A percentile compares a stretch with the other conserved stretches of the same genome.
Evolutionary conservation across 495 filamentous ascomycete species (phyloP).

Genomic region (Hypoxylon fuscum): DNA sequence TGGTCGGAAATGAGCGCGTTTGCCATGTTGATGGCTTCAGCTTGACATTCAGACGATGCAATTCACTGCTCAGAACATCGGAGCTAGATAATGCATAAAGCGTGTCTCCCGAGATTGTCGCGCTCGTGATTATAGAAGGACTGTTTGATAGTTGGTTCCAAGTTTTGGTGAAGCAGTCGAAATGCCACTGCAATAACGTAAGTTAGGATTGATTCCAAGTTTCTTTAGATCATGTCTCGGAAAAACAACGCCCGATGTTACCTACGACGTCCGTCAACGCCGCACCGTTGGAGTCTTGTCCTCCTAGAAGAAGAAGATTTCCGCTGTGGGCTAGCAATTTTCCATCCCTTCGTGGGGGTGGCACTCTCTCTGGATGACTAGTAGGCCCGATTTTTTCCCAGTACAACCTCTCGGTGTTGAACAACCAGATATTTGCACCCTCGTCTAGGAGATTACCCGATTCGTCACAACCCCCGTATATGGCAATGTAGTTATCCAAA

Average conservation of each 20-base stretch:
- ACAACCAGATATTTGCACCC: constrained; percentile 57
- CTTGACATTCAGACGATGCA: constrained; percentile 54
- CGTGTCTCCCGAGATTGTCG: constrained; percentile 50
- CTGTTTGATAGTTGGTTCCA: constrained; percentile 57
- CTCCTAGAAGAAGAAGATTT: constrained; percentile 57
- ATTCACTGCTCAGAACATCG: constrained; percentile 48
- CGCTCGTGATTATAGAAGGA: constrained; percentile 45
- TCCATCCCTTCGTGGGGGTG: constrained; percentile 28
- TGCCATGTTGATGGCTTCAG: constrained; percentile 52
- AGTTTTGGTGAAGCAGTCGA: constrained; percentile 47
- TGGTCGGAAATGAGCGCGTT: constrained; percentile 55
- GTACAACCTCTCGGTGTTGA: constrained; percentile 49
- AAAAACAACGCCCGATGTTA: too few relatives aligned
- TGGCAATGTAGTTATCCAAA: constrained; percentile 47
- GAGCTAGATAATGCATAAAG: constrained; percentile 56
- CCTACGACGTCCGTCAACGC: constrained; percentile 48
- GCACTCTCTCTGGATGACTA: constrained; percentile 35
- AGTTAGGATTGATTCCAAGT: too few relatives aligned
- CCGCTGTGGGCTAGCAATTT: constrained; percentile 34
- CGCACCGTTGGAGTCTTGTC: constrained; percentile 36
- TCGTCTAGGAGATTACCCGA: constrained; percentile 51
- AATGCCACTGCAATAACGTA: too few relatives aligned
- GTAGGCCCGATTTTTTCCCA: constrained; percentile 45
- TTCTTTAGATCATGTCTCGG: too few relatives aligned
- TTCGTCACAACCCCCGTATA: constrained; percentile 57